Base-by-base conservation (phyloP, 257 asterid genomes). In the Solanum pennellii region DNA sequence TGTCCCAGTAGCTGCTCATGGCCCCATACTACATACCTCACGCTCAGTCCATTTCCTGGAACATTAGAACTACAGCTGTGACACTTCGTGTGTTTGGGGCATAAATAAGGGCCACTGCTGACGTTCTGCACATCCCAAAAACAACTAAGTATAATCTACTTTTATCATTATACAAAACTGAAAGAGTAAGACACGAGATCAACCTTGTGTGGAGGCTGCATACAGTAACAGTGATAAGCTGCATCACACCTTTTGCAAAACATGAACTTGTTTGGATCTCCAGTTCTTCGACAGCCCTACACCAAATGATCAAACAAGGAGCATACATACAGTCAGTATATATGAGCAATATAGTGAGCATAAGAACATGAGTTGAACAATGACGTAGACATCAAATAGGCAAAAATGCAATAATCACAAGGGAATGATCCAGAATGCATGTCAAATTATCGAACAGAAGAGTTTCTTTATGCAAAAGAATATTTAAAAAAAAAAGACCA, bases 161-260 rank as follows among this genome's bases (percentile, higher is more conserved):
- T 56, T 37, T 44, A 39, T 74, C 73, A 74, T 56, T 75, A 56
- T 75, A 41, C 42, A 49, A 16, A 83, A 86, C 69, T 65, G 25
- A 25, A 85, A 35, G 41, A 47, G 83, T 41, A 72, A 35, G 41
- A 52, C 45, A 77, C 56, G 37, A 71, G 60, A 68, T 89, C 69
- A 88, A 97, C 99, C 99, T 96, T 97, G 91, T 97, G 99, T 29
- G 99, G 98, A 89, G 98, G 99, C 86, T 97, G 99, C 91, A 94
- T 98, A 87, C 99, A 97, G 90, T 96, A 97, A 89, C 99, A 97
- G 89, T 97, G 99, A 82, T 88, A 89, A 85, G 99, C 99, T 89
- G 92, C 96, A 89, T 97, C 99, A 86, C 99, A 97, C 90, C 99
- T 96, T 93, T 93, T 96, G 93, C 99, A 97, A 91, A 96, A 97